These are phyloP conservation scores for Akanthomyces lecanii DNA, from an alignment of 2,329 filamentous ascomycete genomes.

Conservation along the genomic window DNA sequence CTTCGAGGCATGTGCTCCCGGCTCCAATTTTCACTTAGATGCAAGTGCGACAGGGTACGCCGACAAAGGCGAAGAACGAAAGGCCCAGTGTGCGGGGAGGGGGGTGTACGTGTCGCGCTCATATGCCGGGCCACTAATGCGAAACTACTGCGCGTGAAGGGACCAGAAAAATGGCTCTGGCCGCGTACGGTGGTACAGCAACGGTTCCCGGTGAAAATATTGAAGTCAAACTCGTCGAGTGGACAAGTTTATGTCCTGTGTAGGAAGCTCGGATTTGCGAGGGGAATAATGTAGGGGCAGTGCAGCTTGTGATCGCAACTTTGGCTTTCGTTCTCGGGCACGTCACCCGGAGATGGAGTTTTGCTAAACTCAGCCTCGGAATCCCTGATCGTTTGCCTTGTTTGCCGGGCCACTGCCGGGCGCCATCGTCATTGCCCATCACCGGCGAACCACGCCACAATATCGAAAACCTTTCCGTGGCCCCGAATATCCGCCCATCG, in stretches of 20 bases:
- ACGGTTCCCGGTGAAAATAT: background rate
- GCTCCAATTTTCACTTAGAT: conserved; percentile 1
- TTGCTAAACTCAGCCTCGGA: background rate
- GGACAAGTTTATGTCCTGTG: background rate
- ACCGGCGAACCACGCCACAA: conserved; percentile 9
- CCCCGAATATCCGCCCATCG: background rate
- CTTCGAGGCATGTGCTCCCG: background rate
- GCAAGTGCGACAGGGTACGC: background rate
- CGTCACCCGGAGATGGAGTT: background rate
- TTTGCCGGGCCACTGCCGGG: conserved; percentile 2
- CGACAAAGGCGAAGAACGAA: background rate
- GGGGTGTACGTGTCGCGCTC: background rate
- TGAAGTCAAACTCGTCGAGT: background rate
- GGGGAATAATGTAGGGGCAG: background rate
- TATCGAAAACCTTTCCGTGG: background rate
- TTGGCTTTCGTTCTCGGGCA: background rate
- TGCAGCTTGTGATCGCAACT: background rate
- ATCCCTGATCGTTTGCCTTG: background rate
- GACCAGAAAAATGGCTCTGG: background rate
- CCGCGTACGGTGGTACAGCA: background rate
- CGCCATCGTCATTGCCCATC: conserved; percentile 4
- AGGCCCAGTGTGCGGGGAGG: background rate
- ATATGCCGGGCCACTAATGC: background rate
- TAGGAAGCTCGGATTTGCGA: background rate
- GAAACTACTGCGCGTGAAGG: background rate